phyloP scores from a whole-genome alignment of 2,329 filamentous ascomycete genomes.

The Sphaceloma murrayae region DNA sequence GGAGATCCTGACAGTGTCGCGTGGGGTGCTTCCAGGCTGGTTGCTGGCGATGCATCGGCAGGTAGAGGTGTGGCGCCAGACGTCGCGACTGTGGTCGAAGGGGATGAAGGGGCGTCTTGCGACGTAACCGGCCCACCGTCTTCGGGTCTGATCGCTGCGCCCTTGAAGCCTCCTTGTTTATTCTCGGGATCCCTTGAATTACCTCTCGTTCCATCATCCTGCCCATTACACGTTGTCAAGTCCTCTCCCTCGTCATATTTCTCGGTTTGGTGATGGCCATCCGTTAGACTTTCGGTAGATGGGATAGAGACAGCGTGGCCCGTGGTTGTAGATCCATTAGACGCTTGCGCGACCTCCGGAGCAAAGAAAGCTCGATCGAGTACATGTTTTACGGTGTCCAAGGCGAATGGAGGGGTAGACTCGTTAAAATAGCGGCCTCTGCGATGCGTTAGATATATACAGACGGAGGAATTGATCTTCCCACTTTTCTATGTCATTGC shows the following conservation, averaged over 20 bases:
- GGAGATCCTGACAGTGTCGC: background rate
- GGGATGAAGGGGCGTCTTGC: conserved; percentile 34
- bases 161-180: too few species aligned
- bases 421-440: conserved; percentile 51
- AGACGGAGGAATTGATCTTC: conserved; percentile 21
- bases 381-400: conserved; percentile 17
- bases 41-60: conserved; percentile 60
- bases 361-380: conserved; percentile 8
- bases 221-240: background rate
- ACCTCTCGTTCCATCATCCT: too few species aligned
- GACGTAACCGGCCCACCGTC: background rate
- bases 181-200: too few species aligned
- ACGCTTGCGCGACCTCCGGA: background rate
- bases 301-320: too few species aligned
- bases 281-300: too few species aligned
- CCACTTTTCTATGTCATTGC: conserved; percentile 50
- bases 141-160: too few species aligned
- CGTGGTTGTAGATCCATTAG: background rate
- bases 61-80: conserved; percentile 64
- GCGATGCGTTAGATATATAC: conserved; percentile 18
- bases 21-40: conserved; percentile 60
- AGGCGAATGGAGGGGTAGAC: conserved; percentile 38
- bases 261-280: too few species aligned
- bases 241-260: background rate
- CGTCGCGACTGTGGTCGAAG: conserved; percentile 59